Percentiles rank a stretch among this genome's conserved stretches.
Conservation (phyloP, 2,329 filamentous ascomycete species). For the Penicillium sp. region DNA sequence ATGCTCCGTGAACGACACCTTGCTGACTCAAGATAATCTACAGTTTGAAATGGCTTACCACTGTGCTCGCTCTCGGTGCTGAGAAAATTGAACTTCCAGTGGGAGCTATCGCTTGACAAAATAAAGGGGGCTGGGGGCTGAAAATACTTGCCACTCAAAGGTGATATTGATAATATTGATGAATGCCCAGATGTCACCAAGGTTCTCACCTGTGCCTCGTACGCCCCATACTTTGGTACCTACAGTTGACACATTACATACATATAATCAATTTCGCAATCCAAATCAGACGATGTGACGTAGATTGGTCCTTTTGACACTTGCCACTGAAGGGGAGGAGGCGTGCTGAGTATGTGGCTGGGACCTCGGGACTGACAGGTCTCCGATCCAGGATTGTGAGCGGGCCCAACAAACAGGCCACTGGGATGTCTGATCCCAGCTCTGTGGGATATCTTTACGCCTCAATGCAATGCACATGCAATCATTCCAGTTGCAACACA, state of each 20-base stretch:
- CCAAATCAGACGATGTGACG: conserved; percentile 19
- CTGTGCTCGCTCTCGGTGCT: conserved; percentile 18
- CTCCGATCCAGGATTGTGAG: conserved; percentile 8
- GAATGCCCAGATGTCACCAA: background rate
- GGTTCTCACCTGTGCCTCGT: background rate
- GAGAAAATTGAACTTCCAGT: background rate
- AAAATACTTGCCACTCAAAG: conserved; percentile 1
- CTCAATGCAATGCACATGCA: conserved; percentile 7
- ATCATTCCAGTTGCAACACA: conserved; percentile 8
- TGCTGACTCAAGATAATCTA: conserved; percentile 3
- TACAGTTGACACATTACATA: conserved; percentile 3
- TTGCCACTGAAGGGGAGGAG: conserved; percentile 3
- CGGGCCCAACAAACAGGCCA: background rate
- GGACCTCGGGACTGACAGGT: conserved; percentile 4
- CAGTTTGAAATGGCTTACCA: conserved; percentile 40
- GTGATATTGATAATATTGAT: conserved; percentile 6
- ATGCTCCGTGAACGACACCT: background rate
- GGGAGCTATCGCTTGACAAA: background rate
- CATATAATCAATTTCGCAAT: conserved; percentile 9
- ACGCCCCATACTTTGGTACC: background rate
- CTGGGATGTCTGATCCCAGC: conserved; percentile 5
- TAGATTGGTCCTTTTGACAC: conserved; percentile 6
- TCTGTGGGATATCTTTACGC: conserved; percentile 10
- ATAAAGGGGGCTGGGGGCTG: conserved; percentile 1
- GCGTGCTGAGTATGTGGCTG: background rate